Percentiles rank a stretch among this genome's conserved stretches.
Conservation (phyloP, 1,284 basidiomycete genomes). For the Peniophora sp. region DNA sequence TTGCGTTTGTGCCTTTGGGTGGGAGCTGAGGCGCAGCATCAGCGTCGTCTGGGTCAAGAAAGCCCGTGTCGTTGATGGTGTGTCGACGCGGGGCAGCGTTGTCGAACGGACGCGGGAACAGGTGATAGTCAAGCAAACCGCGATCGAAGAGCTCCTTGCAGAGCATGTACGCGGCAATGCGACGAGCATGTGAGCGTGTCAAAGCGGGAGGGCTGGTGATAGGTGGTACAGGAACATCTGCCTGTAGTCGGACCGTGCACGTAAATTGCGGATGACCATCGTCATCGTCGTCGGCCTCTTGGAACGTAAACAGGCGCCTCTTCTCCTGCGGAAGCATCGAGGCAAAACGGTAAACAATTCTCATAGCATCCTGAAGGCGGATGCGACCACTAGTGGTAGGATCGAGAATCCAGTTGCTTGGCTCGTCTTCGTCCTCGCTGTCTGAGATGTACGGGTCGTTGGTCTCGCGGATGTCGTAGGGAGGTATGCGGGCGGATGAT, state of each 20-base stretch:
- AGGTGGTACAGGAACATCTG: slow-evolving; percentile 28
- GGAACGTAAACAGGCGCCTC: slow-evolving; percentile 33
- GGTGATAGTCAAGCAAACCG: slow-evolving; percentile 42
- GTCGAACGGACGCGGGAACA: slow-evolving; percentile 35
- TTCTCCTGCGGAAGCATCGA: slow-evolving; percentile 15
- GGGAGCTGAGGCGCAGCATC: slow-evolving; percentile 5
- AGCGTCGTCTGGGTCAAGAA: slow-evolving; percentile 9
- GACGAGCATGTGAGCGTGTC: slow-evolving; percentile 45
- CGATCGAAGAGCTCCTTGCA: slow-evolving; percentile 42
- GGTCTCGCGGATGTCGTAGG: slow-evolving; percentile 31
- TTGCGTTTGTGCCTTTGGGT: slow-evolving; percentile 12
- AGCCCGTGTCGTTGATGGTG: slow-evolving; percentile 9
- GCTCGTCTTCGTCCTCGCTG: slow-evolving; percentile 34
- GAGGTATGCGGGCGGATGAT: slow-evolving; percentile 36
- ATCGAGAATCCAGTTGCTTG: slow-evolving; percentile 36
- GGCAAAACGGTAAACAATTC: slow-evolving; percentile 45
- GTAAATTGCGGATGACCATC: slow-evolving; percentile 20
- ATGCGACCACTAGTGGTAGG: slow-evolving; percentile 51
- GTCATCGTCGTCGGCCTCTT: slow-evolving; percentile 18
- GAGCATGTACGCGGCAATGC: slow-evolving; percentile 45
- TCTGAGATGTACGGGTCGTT: slow-evolving; percentile 36
- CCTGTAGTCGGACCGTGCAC: slow-evolving; percentile 44
- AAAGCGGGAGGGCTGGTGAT: slow-evolving; percentile 35
- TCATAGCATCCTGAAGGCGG: slow-evolving; percentile 43
- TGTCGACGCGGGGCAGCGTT: slow-evolving; percentile 6